Conservation (phyloP, 805 yeast species). For the Wickerhamomyces chambardii region DNA sequence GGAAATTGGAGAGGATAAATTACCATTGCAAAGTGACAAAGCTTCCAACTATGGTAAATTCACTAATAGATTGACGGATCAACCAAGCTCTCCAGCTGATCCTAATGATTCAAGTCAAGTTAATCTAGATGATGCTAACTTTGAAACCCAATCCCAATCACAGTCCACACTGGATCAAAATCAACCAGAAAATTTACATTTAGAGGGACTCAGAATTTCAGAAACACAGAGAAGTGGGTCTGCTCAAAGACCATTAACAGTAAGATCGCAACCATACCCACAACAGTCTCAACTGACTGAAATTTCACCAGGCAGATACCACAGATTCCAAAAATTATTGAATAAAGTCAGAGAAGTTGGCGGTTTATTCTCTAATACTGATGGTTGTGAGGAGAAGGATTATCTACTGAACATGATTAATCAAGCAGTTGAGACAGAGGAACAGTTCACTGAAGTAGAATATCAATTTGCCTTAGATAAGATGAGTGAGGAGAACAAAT, state of each 20-base stretch:
- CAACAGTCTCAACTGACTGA: slow-evolving; percentile 14
- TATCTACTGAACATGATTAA: slow-evolving; percentile 32
- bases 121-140: no score
- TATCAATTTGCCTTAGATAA: slow-evolving; percentile 31
- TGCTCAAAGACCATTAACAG: background rate
- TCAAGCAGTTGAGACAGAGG: slow-evolving; percentile 35
- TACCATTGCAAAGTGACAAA: no score
- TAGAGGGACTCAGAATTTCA: no score
- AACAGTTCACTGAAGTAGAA: slow-evolving; percentile 33
- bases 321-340: slow-evolving; percentile 35
- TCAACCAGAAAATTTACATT: no score
- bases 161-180: no score
- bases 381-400: slow-evolving; percentile 31
- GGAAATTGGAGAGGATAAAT: slow-evolving; percentile 2
- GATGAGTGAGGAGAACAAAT: slow-evolving; percentile 34
- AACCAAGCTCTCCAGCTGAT: slow-evolving; percentile 7
- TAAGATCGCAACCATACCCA: background rate
- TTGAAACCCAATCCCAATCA: no score
- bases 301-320: slow-evolving; percentile 42
- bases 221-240: no score
- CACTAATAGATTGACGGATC: no score
- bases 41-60: no score
- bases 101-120: slow-evolving; percentile 8
- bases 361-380: slow-evolving; percentile 33
- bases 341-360: slow-evolving; percentile 33